Conservation (phyloP, 331 rosid species). For the Stylosanthes scabra region DNA sequence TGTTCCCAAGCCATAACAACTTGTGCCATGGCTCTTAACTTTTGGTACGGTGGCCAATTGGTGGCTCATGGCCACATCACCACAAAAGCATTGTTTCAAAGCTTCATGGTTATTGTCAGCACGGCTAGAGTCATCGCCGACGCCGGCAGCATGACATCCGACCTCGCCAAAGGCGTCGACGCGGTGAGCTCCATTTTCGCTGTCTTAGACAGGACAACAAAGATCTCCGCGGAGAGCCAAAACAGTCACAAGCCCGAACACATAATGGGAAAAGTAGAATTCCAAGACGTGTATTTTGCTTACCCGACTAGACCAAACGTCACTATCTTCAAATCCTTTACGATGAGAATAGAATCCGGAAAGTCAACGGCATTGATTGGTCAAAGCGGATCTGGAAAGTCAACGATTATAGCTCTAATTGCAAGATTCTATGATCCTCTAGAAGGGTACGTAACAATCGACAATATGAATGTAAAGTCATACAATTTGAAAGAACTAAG, state of each 20-base stretch:
- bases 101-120: constrained; percentile 74
- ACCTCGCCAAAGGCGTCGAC: constrained; percentile 66
- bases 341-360: constrained; percentile 62
- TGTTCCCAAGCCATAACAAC: constrained; percentile 54
- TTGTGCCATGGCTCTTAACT: constrained; percentile 62
- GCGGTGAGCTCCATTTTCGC: constrained; percentile 65
- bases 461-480: constrained; percentile 54
- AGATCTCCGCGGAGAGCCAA: constrained; percentile 60
- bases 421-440: constrained; percentile 85
- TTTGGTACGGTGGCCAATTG: constrained; percentile 84
- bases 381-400: constrained; percentile 84
- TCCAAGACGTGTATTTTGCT: constrained; percentile 53
- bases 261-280: constrained; percentile 57
- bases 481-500: constrained; percentile 67
- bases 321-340: constrained; percentile 61
- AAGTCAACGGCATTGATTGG: constrained; percentile 84
- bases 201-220: constrained; percentile 56
- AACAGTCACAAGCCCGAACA: constrained; percentile 50
- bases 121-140: constrained; percentile 84
- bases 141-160: constrained; percentile 90
- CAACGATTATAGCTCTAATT: constrained; percentile 72
- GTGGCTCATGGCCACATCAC: constrained; percentile 46
- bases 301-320: constrained; percentile 75
- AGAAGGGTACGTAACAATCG: constrained; percentile 57
- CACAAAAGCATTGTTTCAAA: constrained; percentile 57